These are phyloP conservation scores for Ilex paraguariensis DNA, from an alignment of 305 asterid genomes.

Conservation along the genomic window DNA sequence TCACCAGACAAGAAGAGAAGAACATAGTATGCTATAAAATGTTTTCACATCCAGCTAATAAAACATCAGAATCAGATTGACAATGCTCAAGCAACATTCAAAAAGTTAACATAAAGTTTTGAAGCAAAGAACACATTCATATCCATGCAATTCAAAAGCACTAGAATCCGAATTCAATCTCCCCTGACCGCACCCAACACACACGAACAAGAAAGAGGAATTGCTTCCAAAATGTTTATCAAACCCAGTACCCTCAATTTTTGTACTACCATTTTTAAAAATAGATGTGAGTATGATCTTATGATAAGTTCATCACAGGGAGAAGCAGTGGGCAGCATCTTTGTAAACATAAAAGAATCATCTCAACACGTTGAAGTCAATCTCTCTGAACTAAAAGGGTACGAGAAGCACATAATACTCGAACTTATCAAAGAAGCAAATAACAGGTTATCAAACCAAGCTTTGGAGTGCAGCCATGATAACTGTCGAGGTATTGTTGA, in stretches of 20 bases:
- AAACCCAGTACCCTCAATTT: slow-evolving; percentile 6
- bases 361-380: slow-evolving; percentile 66
- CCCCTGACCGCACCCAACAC: background rate
- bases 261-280: background rate
- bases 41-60: too few species aligned
- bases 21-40: too few species aligned
- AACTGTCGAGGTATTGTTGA: slow-evolving; percentile 55
- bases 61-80: too few species aligned
- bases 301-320: slow-evolving; percentile 42
- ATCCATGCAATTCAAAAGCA: background rate
- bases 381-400: slow-evolving; percentile 76
- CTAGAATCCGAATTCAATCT: background rate
- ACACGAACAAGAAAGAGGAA: slow-evolving; percentile 14
- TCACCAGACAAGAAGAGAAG: too few species aligned
- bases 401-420: slow-evolving; percentile 68
- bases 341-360: slow-evolving; percentile 56
- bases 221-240: slow-evolving; percentile 4
- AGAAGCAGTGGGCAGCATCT: slow-evolving; percentile 69
- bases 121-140: too few species aligned
- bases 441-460: slow-evolving; percentile 18
- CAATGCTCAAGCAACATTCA: too few species aligned
- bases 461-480: slow-evolving; percentile 18
- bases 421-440: slow-evolving; percentile 66
- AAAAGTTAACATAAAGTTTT: too few species aligned
- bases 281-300: background rate